Conservation (phyloP, 78 protist genomes). For the Emiliania huxleyi region DNA sequence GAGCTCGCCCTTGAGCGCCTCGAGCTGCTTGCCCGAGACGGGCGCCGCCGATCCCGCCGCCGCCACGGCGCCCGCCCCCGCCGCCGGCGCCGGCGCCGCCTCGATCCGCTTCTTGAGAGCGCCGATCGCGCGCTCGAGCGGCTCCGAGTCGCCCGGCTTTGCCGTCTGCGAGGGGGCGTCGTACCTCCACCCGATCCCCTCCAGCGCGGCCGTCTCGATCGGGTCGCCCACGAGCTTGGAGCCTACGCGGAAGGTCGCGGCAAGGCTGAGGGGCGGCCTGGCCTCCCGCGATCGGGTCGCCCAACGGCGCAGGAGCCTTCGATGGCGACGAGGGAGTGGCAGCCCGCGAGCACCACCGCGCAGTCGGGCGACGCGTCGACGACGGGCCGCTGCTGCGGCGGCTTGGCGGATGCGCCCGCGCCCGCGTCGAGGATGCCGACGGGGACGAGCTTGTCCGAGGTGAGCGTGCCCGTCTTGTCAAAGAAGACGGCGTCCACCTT, state of each 20-base stretch:
- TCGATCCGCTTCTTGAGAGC: background rate
- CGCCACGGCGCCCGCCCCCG: background rate
- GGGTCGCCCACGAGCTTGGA: constrained; percentile 38
- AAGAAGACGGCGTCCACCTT: constrained; percentile 29
- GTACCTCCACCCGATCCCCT: background rate
- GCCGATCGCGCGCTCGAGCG: background rate
- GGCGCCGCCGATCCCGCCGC: background rate
- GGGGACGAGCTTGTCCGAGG: constrained; percentile 30
- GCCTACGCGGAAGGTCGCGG: no score
- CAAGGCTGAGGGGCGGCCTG: no score
- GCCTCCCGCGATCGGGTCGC: no score
- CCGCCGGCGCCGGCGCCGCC: background rate
- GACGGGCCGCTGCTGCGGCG: background rate
- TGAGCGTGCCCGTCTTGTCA: constrained; percentile 60
- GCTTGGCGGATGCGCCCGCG: background rate
- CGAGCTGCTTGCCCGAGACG: background rate
- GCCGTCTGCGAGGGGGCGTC: background rate
- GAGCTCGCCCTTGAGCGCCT: background rate
- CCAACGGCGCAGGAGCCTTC: no score
- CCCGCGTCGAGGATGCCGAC: background rate
- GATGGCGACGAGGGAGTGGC: constrained; percentile 36
- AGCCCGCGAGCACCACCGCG: constrained; percentile 13
- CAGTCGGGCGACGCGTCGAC: background rate
- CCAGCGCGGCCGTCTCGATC: constrained; percentile 35
- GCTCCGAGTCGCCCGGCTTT: background rate